A percentile compares a stretch with the other conserved stretches of the same genome.
Evolutionary conservation across 1,284 basidiomycete genomes (phyloP).

Genomic region (Austroboletus novae-zelandiae): DNA sequence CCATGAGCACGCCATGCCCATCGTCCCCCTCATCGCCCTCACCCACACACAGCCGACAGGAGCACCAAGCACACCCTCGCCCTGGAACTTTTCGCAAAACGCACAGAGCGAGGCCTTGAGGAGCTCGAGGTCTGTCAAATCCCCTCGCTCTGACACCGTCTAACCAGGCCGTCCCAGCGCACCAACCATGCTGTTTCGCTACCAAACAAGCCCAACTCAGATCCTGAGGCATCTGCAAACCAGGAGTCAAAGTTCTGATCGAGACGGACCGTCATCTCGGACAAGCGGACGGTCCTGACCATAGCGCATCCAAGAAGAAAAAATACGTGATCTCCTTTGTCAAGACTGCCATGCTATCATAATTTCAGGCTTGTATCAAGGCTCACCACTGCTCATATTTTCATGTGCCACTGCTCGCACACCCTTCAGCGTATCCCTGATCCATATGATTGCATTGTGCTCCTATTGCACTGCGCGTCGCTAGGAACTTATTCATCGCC

Average conservation of each 20-base stretch:
- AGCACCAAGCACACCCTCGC: slow-evolving; percentile 52
- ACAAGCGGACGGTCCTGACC: slow-evolving; percentile 52
- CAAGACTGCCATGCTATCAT: no score
- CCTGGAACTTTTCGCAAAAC: slow-evolving; percentile 69
- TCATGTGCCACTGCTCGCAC: no score
- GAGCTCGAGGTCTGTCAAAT: slow-evolving; percentile 65
- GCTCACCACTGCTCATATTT: no score
- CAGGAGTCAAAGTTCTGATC: slow-evolving; percentile 57
- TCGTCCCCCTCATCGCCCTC: no score
- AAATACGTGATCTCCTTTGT: no score
- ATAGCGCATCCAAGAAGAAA: slow-evolving; percentile 52
- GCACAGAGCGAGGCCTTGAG: slow-evolving; percentile 72
- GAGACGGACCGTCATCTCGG: slow-evolving; percentile 64
- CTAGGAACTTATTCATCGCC: no score
- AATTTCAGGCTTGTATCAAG: no score
- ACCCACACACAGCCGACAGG: slow-evolving; percentile 42
- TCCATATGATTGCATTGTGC: no score
- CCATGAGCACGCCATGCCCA: slow-evolving; percentile 24
- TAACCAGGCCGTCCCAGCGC: slow-evolving; percentile 44
- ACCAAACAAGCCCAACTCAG: slow-evolving; percentile 46
- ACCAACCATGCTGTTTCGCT: slow-evolving; percentile 70
- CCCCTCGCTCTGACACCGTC: not conserved
- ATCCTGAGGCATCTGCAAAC: slow-evolving; percentile 25
- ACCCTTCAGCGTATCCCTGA: no score
- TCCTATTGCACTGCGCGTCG: no score